A percentile compares a stretch with the other conserved stretches of the same genome.
Evolutionary conservation across 2,329 filamentous ascomycete genomes (phyloP).

Genomic region (Aspergillus sp.): DNA sequence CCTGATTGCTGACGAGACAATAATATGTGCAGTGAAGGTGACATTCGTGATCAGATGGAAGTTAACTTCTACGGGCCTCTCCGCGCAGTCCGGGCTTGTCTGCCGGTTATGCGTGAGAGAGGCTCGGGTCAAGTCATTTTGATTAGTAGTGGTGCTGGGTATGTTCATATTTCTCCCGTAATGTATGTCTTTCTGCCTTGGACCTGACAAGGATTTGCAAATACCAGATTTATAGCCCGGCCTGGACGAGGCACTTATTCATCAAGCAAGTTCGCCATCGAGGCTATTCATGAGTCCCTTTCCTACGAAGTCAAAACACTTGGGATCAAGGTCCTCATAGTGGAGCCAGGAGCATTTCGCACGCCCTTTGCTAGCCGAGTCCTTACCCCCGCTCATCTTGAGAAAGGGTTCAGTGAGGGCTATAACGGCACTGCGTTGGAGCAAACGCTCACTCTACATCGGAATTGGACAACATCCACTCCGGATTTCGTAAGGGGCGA

Average conservation of each 20-base stretch:
- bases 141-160: slow-evolving; percentile 11
- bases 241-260: slow-evolving; percentile 4
- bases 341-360: slow-evolving; percentile 9
- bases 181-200: too few species aligned
- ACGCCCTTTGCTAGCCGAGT: slow-evolving; percentile 1
- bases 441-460: background rate
- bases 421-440: slow-evolving; percentile 2
- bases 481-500: background rate
- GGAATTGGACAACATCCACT: background rate
- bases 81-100: slow-evolving; percentile 4
- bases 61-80: slow-evolving; percentile 14
- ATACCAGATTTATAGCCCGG: slow-evolving; percentile 5
- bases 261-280: slow-evolving; percentile 9
- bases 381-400: background rate
- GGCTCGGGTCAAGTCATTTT: slow-evolving; percentile 6
- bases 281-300: slow-evolving; percentile 10
- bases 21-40: background rate
- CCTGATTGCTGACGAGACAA: background rate
- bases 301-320: slow-evolving; percentile 5
- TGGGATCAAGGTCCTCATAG: slow-evolving; percentile 4
- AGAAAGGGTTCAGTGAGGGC: slow-evolving; percentile 1
- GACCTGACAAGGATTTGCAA: background rate
- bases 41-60: slow-evolving; percentile 10
- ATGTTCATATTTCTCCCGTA: background rate
- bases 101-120: background rate